Evolutionary conservation across 495 filamentous ascomycete species (phyloP), one percentile per base, ranked within the genome.

Genomic region (Penicillium antarcticum): DNA sequence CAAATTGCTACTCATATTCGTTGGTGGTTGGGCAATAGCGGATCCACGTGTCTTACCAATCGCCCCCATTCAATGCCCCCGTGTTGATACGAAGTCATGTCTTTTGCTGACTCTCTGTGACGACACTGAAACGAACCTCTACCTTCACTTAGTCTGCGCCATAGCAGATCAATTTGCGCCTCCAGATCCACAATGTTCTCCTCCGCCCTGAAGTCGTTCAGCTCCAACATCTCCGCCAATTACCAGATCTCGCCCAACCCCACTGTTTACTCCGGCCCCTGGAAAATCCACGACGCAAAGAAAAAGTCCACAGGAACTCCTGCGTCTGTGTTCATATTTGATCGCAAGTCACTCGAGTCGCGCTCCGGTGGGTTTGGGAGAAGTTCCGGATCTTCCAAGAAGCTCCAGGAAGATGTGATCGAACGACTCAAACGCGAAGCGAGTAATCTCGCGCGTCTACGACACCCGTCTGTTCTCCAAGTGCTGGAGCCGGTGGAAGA

Each of bases 261-360:
- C 17, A 80, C 79, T 10, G 81, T 89, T 16, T 80, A 81, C 29
- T 87, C 91, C 18, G 94, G 94, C 17, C 89, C 92, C 19, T 98
- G 94, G 94, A 96, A 91, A 74, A 92, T 98, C 67, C 91, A 90
- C 75, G 89, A 95, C 73, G 95, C 88, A 38, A 97, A 95, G 77
- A 96, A 95, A 69, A 97, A 96, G 67, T 87, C 87, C 11, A 94
- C 91, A 0, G 86, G 84, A 31, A 95, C 92, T 56, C 69, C 86
- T 12, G 91, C 86, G 17, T 97, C 94, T 9, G 84, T 97, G 52
- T 98, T 97, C 62, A 85, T 96, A 53, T 97, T 98, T 66, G 95
- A 97, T 44, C 84, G 81, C 58, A 96, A 96, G 66, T 78, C 80
- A 0, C 74, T 98, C 47, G 91, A 97, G 38, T 70, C 84, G 2